Evolutionary conservation across 352 stramenopile species (phyloP), one percentile per base, ranked within the genome.

Genomic region (Pilasporangium apinafurcum): DNA sequence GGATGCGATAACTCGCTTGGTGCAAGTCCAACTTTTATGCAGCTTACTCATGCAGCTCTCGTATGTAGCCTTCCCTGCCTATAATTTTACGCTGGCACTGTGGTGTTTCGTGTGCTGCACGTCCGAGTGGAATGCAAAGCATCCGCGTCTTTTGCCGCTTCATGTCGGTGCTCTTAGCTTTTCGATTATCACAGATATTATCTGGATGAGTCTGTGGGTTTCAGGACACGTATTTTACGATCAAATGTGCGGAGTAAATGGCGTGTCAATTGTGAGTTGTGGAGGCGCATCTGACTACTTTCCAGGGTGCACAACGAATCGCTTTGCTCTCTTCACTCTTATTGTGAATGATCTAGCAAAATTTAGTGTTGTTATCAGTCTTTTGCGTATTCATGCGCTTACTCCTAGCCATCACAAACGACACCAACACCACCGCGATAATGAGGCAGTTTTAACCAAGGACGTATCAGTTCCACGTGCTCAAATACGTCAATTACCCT

Each of bases 151-250:
- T 3, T 45, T 70, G 0, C 53, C 71, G 18, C 50, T 90, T n/a
- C 68, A 83, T 17, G 50, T 85, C 26, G 56, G 63, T 12, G 71
- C 51, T 1, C 34, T 86, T n/a, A 52, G 43, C 2, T 48, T 83
- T 7, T 88, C 78, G 0, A 52, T 86, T 24, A n/a, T 83, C 3
- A 85, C 73, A 3, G 75, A 90, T 33, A 48, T 86, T 30, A 54
- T 86, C n/a, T 90, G 78, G 78, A 81, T 79, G 59, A 68, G 57
- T 39, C 63, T 90, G 13, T 90, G 78, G 78, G 65, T 85, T 17
- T 85, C 72, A 9, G 72, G 75, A 0, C 48, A 45, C n/a, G 73
- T 86, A 6, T 90, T 90, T 50, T 86, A 83, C 51, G 73, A 85
- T 28, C 72, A 88, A 44, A 71, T 86, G 41, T 90, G 78, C 40